phyloP scores from a whole-genome alignment of 768 basidiomycete genomes.

The Tremella yokohamensis region DNA sequence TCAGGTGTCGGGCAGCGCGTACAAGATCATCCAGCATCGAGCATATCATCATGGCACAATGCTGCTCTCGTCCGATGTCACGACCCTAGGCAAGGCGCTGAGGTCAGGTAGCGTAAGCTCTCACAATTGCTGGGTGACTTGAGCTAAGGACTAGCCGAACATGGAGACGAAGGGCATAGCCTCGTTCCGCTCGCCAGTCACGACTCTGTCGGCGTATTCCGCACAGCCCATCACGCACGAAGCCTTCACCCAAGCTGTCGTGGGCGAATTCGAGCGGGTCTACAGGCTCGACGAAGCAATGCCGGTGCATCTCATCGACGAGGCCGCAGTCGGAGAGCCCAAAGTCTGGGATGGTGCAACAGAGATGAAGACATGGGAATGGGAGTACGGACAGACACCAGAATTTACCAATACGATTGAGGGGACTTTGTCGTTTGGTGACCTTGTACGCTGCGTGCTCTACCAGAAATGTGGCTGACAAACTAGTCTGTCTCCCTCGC shows the following conservation, averaged over 20 bases:
- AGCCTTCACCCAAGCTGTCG: constrained; percentile 66
- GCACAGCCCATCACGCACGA: constrained; percentile 60
- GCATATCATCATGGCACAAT: constrained; percentile 99
- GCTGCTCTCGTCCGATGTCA: constrained; percentile 79
- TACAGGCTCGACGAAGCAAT: constrained; percentile 24
- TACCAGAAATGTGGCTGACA: not conserved
- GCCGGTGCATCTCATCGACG: constrained; percentile 54
- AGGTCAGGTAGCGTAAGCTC: constrained; percentile 40
- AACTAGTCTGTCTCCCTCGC: constrained; percentile 30
- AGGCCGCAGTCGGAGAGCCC: constrained; percentile 52
- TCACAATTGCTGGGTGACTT: not conserved
- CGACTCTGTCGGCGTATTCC: constrained; percentile 60
- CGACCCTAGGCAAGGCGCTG: constrained; percentile 68
- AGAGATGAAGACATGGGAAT: constrained; percentile 83
- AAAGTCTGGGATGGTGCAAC: constrained; percentile 67
- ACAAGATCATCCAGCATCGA: constrained; percentile 83
- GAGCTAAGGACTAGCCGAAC: constrained; percentile 57
- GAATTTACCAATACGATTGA: constrained; percentile 71
- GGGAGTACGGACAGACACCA: constrained; percentile 89
- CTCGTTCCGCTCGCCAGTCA: constrained; percentile 88
- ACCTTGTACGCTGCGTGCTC: constrained; percentile 51
- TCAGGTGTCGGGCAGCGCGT: constrained; percentile 95
- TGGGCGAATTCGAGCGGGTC: constrained; percentile 60
- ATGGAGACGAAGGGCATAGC: constrained; percentile 82
- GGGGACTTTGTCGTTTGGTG: constrained; percentile 53